A percentile compares a stretch with the other conserved stretches of the same genome.
phyloP scores from a whole-genome alignment of 495 filamentous ascomycete species.

The Lophiostoma macrostomum region DNA sequence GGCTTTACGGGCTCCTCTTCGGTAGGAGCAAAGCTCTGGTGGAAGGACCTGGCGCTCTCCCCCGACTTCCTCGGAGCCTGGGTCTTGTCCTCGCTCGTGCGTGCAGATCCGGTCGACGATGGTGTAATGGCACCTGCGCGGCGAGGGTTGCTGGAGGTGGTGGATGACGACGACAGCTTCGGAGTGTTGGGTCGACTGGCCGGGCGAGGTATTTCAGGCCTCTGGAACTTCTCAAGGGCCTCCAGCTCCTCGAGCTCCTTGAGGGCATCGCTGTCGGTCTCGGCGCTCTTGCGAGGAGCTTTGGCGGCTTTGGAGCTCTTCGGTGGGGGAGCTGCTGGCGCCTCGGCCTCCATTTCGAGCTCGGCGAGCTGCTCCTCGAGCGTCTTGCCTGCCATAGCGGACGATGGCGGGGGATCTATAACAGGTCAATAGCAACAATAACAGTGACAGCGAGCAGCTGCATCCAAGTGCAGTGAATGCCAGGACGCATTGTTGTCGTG shows the following conservation, averaged over 20 bases:
- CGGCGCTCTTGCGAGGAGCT: constrained; percentile 34
- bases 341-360: constrained; percentile 31
- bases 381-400: constrained; percentile 28
- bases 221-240: constrained; percentile 56
- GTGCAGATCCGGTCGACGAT: constrained; percentile 46
- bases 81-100: constrained; percentile 58
- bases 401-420: neutral
- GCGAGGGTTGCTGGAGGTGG: constrained; percentile 53
- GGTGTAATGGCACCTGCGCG: constrained; percentile 58
- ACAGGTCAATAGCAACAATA: too few relatives aligned
- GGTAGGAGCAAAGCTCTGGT: constrained; percentile 49
- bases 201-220: constrained; percentile 38
- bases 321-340: constrained; percentile 25
- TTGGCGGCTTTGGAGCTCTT: constrained; percentile 42
- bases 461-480: neutral
- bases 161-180: constrained; percentile 58
- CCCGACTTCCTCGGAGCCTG: constrained; percentile 61
- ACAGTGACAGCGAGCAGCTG: too few relatives aligned
- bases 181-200: constrained; percentile 79
- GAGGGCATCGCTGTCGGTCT: constrained; percentile 27
- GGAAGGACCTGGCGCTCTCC: constrained; percentile 69
- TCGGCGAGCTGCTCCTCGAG: constrained; percentile 35
- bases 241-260: constrained; percentile 74
- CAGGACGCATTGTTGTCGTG: constrained; percentile 5
- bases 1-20: constrained; percentile 48